phyloP scores from a whole-genome alignment of 768 basidiomycete genomes.

The Leccinum broughii region DNA sequence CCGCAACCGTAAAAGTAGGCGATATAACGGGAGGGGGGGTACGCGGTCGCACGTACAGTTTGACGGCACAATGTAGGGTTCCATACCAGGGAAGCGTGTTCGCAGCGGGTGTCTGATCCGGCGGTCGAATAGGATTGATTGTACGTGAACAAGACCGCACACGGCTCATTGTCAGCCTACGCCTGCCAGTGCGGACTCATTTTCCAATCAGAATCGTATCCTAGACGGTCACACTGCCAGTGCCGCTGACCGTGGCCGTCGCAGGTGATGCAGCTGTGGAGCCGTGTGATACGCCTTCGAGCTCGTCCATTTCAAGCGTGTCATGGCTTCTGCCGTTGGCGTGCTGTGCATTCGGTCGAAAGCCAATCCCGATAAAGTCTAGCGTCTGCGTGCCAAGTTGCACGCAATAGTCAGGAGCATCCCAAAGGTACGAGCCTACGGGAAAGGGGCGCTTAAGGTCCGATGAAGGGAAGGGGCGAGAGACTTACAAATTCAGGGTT shows the following conservation, averaged over 20 bases:
- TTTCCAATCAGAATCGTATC: background rate
- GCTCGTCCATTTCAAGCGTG: constrained; percentile 16
- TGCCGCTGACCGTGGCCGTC: background rate
- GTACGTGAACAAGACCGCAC: background rate
- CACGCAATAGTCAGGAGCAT: constrained; percentile 7
- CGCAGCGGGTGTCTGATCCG: background rate
- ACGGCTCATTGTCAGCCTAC: background rate
- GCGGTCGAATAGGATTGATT: background rate
- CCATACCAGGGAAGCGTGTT: background rate
- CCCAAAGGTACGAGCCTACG: constrained; percentile 8
- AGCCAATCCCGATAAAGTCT: constrained; percentile 9
- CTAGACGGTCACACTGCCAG: constrained; percentile 2
- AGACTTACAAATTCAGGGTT: constrained; percentile 26
- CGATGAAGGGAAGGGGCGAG: constrained; percentile 23
- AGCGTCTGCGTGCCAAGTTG: background rate
- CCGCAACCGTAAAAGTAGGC: background rate
- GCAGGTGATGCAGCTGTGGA: constrained; percentile 22
- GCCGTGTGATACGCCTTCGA: constrained; percentile 10
- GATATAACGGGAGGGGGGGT: background rate
- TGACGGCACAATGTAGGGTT: constrained; percentile 7
- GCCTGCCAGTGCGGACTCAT: background rate
- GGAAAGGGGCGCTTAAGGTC: constrained; percentile 37
- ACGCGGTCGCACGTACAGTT: background rate
- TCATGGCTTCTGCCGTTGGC: constrained; percentile 17
- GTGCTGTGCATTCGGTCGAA: constrained; percentile 22